Evolutionary conservation across 2,329 filamentous ascomycete genomes (phyloP).

Genomic region (Alternaria sp.): DNA sequence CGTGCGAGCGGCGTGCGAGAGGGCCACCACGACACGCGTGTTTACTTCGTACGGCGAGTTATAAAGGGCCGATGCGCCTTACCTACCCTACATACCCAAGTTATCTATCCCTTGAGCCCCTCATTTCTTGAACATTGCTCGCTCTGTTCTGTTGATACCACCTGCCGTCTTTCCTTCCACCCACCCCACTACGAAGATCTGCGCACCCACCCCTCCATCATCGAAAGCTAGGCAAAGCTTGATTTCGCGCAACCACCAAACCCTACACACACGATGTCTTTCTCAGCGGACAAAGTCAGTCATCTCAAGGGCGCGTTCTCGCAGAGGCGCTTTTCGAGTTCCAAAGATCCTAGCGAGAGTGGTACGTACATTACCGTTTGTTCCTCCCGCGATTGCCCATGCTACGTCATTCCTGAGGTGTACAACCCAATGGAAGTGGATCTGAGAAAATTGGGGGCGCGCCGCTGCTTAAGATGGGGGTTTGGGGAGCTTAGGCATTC

Average conservation of each 20-base stretch:
- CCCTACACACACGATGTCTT: slow-evolving; percentile 36
- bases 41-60: background rate
- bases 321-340: slow-evolving; percentile 43
- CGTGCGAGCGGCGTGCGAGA: background rate
- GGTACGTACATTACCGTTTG: slow-evolving; percentile 31
- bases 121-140: background rate
- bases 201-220: slow-evolving; percentile 1
- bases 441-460: background rate
- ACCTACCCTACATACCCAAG: background rate
- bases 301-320: slow-evolving; percentile 38
- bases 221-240: slow-evolving; percentile 19
- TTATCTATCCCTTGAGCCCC: background rate
- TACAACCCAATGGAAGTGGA: slow-evolving; percentile 2
- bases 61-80: slow-evolving; percentile 9
- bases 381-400: background rate
- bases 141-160: no score
- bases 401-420: slow-evolving; percentile 16
- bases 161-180: background rate
- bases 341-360: slow-evolving; percentile 46
- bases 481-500: no score
- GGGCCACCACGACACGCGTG: slow-evolving; percentile 1
- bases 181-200: slow-evolving; percentile 1
- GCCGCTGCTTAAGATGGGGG: background rate
- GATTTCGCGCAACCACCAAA: slow-evolving; percentile 5
- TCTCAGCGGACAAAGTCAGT: slow-evolving; percentile 43